Evolutionary conservation across 2,329 filamentous ascomycete genomes (phyloP), one percentile per base, ranked within the genome.

Genomic region (Purpureocillium lavendulum): DNA sequence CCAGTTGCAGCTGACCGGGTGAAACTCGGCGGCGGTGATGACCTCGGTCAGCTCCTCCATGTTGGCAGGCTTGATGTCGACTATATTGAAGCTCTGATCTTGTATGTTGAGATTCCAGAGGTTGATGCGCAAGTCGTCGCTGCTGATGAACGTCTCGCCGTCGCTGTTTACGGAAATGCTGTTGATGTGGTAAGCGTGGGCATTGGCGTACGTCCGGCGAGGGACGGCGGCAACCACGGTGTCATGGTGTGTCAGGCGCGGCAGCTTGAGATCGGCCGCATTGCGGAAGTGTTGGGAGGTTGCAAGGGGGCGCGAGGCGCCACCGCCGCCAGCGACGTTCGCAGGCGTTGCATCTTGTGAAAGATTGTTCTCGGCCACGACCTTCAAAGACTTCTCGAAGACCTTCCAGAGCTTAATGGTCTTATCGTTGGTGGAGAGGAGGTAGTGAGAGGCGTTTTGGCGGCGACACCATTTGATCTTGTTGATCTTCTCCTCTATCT

Each of bases 401-500:
- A 98, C 90, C 65, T 98, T 98, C 92, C 92, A 98, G 51, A 98
- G 73, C 72, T 98, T 98, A 76, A 98, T 98, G 32, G 92, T 98
- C 74, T 98, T 98, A 73, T 98, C 92, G 62, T 98, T 98, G 54
- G 92, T 98, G 33, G 92, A 97, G 41, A 98, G 79, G 38, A 98
- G 80, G 65, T 95, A 98, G 69, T 98, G 92, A 40, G 92, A 97
- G 45, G 90, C 86, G 73, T 98, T 98, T 67, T 97, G 90, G 66
- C 92, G 83, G 59, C 85, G 82, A 65, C 92, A 98, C 92, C 92
- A 98, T 67, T 97, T 98, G 70, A 98, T 98, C 75, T 98, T 98
- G 77, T 98, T 98, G 76, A 98, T 98, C 72, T 98, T 98, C 68
- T 98, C 92, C 75, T 98, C 92, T 59, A 98, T 98, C 67, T 98